These are phyloP conservation scores for Panicum miliaceum DNA, from an alignment of 176 grass and related monocot genomes.

Conservation along the genomic window DNA sequence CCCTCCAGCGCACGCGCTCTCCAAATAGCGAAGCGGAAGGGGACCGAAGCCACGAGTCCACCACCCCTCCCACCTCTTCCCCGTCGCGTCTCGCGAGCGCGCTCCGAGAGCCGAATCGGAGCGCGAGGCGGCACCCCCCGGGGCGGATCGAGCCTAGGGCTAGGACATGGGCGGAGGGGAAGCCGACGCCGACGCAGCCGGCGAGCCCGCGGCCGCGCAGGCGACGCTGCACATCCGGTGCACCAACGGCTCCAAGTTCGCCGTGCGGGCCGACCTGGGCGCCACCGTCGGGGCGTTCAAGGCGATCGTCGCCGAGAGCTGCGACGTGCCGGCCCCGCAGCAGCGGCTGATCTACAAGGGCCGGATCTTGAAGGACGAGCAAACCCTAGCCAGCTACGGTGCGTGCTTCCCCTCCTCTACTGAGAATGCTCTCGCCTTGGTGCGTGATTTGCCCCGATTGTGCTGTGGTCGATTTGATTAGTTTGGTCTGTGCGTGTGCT, in stretches of 20 bases:
- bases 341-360: slow-evolving; percentile 97
- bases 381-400: slow-evolving; percentile 92
- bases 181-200: slow-evolving; percentile 23
- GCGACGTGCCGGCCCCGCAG: slow-evolving; percentile 79
- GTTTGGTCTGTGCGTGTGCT: not conserved
- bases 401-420: not conserved
- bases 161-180: slow-evolving; percentile 54
- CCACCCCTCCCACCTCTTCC: not conserved
- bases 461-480: not conserved
- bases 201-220: slow-evolving; percentile 29
- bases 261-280: slow-evolving; percentile 60
- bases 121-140: slow-evolving; percentile 1
- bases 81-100: slow-evolving; percentile 1
- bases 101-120: slow-evolving; percentile 33
- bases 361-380: slow-evolving; percentile 92
- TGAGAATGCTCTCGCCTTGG: not conserved
- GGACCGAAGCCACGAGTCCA: slow-evolving; percentile 12
- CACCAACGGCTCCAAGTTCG: slow-evolving; percentile 79
- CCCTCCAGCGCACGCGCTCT: slow-evolving; percentile 19
- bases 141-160: slow-evolving; percentile 47
- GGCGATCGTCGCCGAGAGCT: slow-evolving; percentile 62
- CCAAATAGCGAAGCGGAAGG: slow-evolving; percentile 31
- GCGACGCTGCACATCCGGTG: slow-evolving; percentile 79
- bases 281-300: slow-evolving; percentile 70
- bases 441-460: not conserved